A percentile compares a stretch with the other conserved stretches of the same genome.
phyloP scores from a whole-genome alignment of 1,139 yeast species.

The Blastobotrys illinoisensis region DNA sequence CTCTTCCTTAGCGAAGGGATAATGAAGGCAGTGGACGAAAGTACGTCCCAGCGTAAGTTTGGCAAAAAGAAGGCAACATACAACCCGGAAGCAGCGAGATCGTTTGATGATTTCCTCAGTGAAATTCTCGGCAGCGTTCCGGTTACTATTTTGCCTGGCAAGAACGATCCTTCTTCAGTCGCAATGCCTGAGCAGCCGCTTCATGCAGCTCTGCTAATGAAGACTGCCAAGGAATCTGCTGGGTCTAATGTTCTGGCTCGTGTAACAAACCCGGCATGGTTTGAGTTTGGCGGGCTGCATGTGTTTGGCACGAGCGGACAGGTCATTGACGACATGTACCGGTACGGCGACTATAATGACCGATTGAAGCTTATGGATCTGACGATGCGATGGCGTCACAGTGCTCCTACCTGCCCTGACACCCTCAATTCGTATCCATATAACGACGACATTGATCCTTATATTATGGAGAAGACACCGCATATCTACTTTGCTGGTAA shows the following conservation, averaged over 20 bases:
- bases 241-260: conserved; percentile 22
- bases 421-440: conserved; percentile 82
- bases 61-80: conserved; percentile 16
- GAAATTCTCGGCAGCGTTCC: conserved; percentile 60
- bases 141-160: conserved; percentile 79
- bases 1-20: neutral
- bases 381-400: conserved; percentile 75
- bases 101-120: conserved; percentile 53
- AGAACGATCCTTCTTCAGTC: conserved; percentile 72
- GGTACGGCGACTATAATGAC: conserved; percentile 42
- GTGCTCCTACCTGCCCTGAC: conserved; percentile 95
- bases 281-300: conserved; percentile 49
- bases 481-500: conserved; percentile 85
- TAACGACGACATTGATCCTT: conserved; percentile 66
- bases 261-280: conserved; percentile 74
- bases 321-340: conserved; percentile 68
- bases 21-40: conserved; percentile 28
- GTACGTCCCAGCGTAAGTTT: conserved; percentile 15
- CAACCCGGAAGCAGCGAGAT: conserved; percentile 29
- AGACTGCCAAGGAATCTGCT: conserved; percentile 37
- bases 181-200: conserved; percentile 88
- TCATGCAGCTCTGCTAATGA: conserved; percentile 64
- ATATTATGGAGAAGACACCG: conserved; percentile 70
- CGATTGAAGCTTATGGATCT: conserved; percentile 57
- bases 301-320: conserved; percentile 80